Percentiles rank a stretch among this genome's conserved stretches.
phyloP scores from a whole-genome alignment of 2,329 filamentous ascomycete species.

The Orbilia ellipsospora region DNA sequence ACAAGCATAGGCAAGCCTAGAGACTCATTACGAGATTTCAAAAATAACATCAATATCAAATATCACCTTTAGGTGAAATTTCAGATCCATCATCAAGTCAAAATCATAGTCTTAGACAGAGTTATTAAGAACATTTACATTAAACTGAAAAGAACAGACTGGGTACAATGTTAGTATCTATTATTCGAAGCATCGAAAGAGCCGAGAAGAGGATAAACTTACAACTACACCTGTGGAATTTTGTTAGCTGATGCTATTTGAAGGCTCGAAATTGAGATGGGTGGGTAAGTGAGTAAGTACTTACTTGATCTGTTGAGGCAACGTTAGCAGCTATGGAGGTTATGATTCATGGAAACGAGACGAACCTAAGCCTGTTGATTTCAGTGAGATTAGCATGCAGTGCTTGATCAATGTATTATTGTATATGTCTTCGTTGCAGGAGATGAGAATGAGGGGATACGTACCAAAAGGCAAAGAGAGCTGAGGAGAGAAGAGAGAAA shows the following conservation, averaged over 20 bases:
- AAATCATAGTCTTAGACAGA: not conserved
- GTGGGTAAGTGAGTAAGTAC: too few relatives aligned
- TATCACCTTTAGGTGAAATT: constrained; percentile 21
- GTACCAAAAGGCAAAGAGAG: constrained; percentile 41
- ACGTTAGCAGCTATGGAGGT: too few relatives aligned
- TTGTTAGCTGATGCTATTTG: too few relatives aligned
- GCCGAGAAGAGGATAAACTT: not conserved
- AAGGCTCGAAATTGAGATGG: too few relatives aligned
- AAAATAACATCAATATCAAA: constrained; percentile 50
- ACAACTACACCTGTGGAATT: not conserved
- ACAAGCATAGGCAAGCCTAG: constrained; percentile 48
- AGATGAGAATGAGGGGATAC: not conserved
- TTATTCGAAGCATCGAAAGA: not conserved
- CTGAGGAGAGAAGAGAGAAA: constrained; percentile 23
- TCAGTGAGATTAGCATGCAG: not conserved
- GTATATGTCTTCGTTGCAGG: not conserved
- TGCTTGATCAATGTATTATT: not conserved
- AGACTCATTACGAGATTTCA: constrained; percentile 19
- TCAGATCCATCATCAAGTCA: constrained; percentile 23
- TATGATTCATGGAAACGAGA: too few relatives aligned
- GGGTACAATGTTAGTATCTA: not conserved
- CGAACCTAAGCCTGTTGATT: constrained; percentile 8
- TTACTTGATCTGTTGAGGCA: too few relatives aligned
- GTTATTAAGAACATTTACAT: not conserved
- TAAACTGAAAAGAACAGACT: constrained; percentile 69